Conservation (phyloP, 345 rosid species). For the Tarenaya hassleriana region DNA sequence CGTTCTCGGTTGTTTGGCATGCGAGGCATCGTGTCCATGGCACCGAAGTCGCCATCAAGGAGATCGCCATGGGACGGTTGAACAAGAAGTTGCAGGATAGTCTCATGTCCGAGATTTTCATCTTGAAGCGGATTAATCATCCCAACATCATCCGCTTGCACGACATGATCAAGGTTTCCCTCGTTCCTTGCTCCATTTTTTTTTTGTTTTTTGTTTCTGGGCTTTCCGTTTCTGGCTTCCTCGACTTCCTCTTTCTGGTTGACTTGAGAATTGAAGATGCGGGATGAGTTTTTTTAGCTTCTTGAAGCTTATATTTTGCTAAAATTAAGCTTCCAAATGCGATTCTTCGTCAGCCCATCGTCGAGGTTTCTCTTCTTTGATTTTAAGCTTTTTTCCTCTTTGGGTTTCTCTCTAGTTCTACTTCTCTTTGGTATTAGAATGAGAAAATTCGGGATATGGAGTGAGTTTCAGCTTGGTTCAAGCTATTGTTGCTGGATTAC, state of each 20-base stretch:
- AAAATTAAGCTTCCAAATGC: too few relatives aligned
- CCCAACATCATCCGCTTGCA: conserved; percentile 80
- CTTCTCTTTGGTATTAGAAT: too few relatives aligned
- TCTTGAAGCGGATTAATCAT: conserved; percentile 63
- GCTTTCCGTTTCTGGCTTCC: conserved; percentile 5
- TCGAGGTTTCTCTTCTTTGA: too few relatives aligned
- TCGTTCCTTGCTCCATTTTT: not conserved
- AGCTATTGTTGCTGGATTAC: too few relatives aligned
- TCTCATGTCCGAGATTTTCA: conserved; percentile 85
- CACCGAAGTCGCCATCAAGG: conserved; percentile 92
- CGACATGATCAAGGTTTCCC: conserved; percentile 80
- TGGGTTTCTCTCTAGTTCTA: too few relatives aligned
- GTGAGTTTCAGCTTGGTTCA: too few relatives aligned
- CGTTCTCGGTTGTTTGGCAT: conserved; percentile 94
- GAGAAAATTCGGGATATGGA: too few relatives aligned
- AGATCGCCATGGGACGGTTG: conserved; percentile 61
- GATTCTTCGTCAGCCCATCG: too few relatives aligned
- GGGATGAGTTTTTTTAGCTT: not conserved
- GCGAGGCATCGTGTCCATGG: conserved; percentile 87
- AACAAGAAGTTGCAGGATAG: conserved; percentile 82
- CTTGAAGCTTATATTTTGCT: too few relatives aligned
- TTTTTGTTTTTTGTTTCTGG: not conserved
- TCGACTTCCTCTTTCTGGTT: too few relatives aligned
- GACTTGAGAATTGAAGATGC: not conserved
- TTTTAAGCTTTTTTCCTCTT: too few relatives aligned